Evolutionary conservation across 192 early-diverging fungal genomes (phyloP).

Genomic region (Funneliformis mosseae): DNA sequence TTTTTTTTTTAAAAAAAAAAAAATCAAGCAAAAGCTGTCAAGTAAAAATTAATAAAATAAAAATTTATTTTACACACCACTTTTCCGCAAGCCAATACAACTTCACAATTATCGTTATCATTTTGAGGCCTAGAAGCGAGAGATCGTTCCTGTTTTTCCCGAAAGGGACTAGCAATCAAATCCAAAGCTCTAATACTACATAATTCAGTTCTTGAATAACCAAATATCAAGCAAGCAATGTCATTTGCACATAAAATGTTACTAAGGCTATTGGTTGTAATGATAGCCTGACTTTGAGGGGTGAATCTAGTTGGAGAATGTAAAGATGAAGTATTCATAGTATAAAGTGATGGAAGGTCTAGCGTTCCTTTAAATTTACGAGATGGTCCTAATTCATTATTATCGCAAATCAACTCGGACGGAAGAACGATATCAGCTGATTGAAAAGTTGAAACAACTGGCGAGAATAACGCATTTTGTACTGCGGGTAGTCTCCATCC

Average conservation of each 20-base stretch:
- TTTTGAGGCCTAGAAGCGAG: conserved; percentile 42
- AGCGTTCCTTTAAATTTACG: conserved; percentile 42
- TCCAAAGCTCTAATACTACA: conserved; percentile 46
- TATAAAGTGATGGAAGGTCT: conserved; percentile 35
- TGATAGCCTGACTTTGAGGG: conserved; percentile 63
- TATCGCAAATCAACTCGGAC: not conserved
- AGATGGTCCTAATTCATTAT: not conserved
- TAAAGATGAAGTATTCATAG: conserved; percentile 28
- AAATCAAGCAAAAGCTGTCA: not conserved
- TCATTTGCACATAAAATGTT: conserved; percentile 62
- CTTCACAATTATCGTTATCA: conserved; percentile 40
- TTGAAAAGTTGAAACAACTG: conserved; percentile 33
- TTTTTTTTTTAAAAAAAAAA: conserved; percentile 9
- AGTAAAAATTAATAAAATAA: not conserved
- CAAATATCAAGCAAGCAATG: conserved; percentile 56
- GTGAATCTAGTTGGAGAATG: conserved; percentile 59
- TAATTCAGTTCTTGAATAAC: conserved; percentile 46
- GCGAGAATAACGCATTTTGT: conserved; percentile 37
- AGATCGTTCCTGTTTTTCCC: conserved; percentile 42
- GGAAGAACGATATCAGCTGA: conserved; percentile 34
- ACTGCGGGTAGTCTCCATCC: conserved; percentile 51
- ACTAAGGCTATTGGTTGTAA: conserved; percentile 55
- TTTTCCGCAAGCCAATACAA: conserved; percentile 54
- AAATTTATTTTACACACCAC: conserved; percentile 46
- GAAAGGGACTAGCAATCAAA: conserved; percentile 49